Conservation (phyloP, 768 basidiomycete species). For the Phaeotremella skinneri region DNA sequence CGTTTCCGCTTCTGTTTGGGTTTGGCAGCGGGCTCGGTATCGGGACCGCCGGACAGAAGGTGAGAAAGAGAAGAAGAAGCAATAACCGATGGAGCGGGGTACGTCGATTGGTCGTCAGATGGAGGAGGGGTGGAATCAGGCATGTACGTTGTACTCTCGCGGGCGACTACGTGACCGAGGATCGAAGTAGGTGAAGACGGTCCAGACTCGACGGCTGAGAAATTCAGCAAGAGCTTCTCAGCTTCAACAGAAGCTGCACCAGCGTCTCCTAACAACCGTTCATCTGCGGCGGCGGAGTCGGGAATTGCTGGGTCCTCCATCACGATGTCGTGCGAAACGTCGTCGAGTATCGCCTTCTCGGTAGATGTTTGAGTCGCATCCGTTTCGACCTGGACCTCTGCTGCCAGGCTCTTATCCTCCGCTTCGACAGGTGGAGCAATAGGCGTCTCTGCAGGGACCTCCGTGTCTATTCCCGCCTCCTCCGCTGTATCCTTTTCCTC, state of each 20-base stretch:
- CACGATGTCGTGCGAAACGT: slow-evolving; percentile 11
- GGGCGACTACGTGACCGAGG: neutral
- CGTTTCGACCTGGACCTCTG: no score
- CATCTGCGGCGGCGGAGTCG: neutral
- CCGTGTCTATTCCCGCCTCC: no score
- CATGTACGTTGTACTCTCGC: neutral
- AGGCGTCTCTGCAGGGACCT: no score
- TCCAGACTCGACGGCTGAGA: slow-evolving; percentile 18
- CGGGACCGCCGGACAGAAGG: neutral
- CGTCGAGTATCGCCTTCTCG: no score
- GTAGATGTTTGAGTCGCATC: no score
- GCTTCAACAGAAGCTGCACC: slow-evolving; percentile 28
- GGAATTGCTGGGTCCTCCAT: slow-evolving; percentile 21
- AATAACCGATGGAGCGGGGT: slow-evolving; percentile 6
- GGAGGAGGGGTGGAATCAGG: neutral
- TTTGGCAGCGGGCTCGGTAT: slow-evolving; percentile 11
- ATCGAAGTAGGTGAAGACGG: slow-evolving; percentile 5
- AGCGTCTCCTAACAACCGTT: slow-evolving; percentile 3
- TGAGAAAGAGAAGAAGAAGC: slow-evolving; percentile 6
- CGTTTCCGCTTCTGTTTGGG: slow-evolving; percentile 29
- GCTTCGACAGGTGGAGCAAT: no score
- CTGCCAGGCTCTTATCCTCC: no score
- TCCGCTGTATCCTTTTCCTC: no score
- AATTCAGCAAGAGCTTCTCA: slow-evolving; percentile 29
- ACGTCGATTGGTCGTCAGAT: neutral